phyloP scores from a whole-genome alignment of 352 stramenopile species.

The Phytopythium mirpurense region DNA sequence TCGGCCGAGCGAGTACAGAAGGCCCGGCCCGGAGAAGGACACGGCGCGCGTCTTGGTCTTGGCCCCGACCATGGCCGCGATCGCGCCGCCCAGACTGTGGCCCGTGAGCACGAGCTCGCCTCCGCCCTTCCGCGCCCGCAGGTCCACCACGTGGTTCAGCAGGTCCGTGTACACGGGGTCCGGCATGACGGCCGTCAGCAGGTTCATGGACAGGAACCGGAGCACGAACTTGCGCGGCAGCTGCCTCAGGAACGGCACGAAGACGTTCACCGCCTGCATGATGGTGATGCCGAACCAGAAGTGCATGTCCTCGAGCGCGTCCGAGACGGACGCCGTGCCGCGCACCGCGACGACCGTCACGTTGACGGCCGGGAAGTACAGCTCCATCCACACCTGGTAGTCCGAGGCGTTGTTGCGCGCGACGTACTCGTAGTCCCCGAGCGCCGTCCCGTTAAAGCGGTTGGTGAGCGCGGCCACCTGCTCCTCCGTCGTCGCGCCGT shows the following conservation, averaged over 20 bases:
- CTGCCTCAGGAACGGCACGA: conserved; percentile 82
- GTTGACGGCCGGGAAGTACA: conserved; percentile 73
- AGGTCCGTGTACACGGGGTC: conserved; percentile 52
- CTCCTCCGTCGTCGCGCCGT: conserved; percentile 56
- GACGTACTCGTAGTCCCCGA: conserved; percentile 70
- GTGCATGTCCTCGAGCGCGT: conserved; percentile 81
- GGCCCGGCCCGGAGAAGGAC: conserved; percentile 67
- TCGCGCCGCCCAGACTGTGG: conserved; percentile 71
- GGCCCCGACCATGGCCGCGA: conserved; percentile 70
- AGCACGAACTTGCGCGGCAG: conserved; percentile 66
- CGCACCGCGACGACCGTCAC: conserved; percentile 80
- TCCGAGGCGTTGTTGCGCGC: conserved; percentile 67
- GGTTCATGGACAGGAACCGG: conserved; percentile 64
- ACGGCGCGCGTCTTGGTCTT: conserved; percentile 69
- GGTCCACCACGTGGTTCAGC: conserved; percentile 43
- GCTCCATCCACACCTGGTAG: conserved; percentile 76
- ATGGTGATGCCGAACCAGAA: conserved; percentile 86
- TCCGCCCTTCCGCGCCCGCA: conserved; percentile 35
- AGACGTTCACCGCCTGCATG: conserved; percentile 78
- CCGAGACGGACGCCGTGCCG: conserved; percentile 71
- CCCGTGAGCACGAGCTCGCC: conserved; percentile 66
- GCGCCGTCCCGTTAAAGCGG: conserved; percentile 69
- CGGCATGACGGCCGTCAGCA: conserved; percentile 63
- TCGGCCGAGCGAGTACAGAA: conserved; percentile 67
- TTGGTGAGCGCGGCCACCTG: conserved; percentile 59